These are phyloP conservation scores for Sideroxylon spinosum DNA, from an alignment of 179 eudicot genomes.

Conservation along the genomic window DNA sequence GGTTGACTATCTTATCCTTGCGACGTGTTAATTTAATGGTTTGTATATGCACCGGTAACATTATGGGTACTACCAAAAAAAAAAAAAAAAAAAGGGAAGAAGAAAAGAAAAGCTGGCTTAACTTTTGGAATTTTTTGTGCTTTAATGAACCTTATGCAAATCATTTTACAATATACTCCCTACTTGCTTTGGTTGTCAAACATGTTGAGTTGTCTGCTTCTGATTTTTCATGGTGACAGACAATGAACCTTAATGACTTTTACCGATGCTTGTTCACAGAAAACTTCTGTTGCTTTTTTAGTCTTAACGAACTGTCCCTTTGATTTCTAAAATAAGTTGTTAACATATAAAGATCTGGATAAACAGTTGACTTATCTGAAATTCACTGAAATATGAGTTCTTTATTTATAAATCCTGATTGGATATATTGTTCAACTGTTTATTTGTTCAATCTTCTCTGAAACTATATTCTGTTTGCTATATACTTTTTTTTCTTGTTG, in stretches of 20 bases:
- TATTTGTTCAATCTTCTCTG: not conserved
- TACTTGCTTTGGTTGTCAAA: not conserved
- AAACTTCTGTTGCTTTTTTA: not conserved
- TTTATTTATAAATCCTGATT: not conserved
- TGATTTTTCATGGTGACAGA: not conserved
- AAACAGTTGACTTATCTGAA: not conserved
- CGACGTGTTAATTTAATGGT: not conserved
- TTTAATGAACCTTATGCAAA: not conserved
- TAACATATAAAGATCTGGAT: not conserved
- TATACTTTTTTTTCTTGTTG: not conserved
- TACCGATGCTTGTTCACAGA: not conserved
- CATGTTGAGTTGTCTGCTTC: not conserved
- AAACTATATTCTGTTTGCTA: not conserved
- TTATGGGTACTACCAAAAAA: not conserved
- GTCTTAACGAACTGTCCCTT: not conserved
- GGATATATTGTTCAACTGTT: not conserved
- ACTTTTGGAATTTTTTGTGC: not conserved
- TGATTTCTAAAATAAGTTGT: not conserved
- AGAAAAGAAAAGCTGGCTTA: not conserved
- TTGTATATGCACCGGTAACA: not conserved
- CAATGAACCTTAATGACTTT: not conserved
- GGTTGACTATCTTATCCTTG: not conserved
- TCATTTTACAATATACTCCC: not conserved
- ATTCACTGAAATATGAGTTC: not conserved
- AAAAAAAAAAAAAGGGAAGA: too few species aligned